phyloP scores from a whole-genome alignment of 2,329 filamentous ascomycete species.

The Alternaria sp. region DNA sequence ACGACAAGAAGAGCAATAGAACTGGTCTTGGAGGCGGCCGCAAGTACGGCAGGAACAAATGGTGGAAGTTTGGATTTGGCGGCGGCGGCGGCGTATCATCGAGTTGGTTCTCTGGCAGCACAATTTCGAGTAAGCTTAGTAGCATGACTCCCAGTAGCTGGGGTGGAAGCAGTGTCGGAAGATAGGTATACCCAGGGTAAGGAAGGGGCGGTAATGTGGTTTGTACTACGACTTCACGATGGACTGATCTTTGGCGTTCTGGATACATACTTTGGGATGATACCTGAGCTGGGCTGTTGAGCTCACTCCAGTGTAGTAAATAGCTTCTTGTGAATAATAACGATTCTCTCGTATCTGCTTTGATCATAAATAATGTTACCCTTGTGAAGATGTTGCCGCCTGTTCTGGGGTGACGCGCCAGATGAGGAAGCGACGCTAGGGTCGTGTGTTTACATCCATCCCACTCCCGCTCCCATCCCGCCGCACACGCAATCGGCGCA shows the following conservation, averaged over 20 bases:
- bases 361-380: neutral
- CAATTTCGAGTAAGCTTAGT: constrained; percentile 48
- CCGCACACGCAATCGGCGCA: constrained; percentile 7
- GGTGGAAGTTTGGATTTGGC: constrained; percentile 39
- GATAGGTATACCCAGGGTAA: constrained; percentile 4
- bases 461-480: constrained; percentile 9
- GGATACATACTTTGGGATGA: constrained; percentile 10
- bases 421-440: constrained; percentile 5
- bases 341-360: neutral
- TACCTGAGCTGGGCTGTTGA: constrained; percentile 6
- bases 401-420: neutral
- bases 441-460: constrained; percentile 11
- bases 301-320: constrained; percentile 1
- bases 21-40: constrained; percentile 40
- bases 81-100: constrained; percentile 29
- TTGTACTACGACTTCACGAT: constrained; percentile 8
- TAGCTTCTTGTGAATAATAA: constrained; percentile 10
- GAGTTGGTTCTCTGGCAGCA: constrained; percentile 49
- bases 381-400: neutral
- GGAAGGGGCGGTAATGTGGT: neutral
- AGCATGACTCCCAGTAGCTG: constrained; percentile 42
- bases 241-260: constrained; percentile 6
- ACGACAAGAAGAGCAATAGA: constrained; percentile 33
- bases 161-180: constrained; percentile 41
- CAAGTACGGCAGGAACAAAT: constrained; percentile 12